A percentile compares a stretch with the other conserved stretches of the same genome.
These are phyloP conservation scores for Lolium multiflorum DNA, from an alignment of 176 grass and related monocot genomes.

Conservation along the genomic window DNA sequence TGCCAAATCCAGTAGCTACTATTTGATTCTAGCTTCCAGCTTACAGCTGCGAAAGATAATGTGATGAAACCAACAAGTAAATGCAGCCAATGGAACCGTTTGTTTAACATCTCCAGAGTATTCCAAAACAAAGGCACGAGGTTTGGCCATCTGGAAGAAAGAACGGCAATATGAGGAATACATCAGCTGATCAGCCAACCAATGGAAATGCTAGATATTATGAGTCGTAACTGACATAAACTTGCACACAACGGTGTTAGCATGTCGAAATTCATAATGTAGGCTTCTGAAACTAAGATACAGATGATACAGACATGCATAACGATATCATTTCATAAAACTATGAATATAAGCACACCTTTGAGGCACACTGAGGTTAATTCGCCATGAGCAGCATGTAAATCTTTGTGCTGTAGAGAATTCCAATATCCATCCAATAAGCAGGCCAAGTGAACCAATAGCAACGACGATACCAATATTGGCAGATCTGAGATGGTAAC, in stretches of 20 bases:
- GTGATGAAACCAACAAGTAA: slow-evolving; percentile 78
- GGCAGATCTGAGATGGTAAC: slow-evolving; percentile 60
- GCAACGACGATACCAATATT: slow-evolving; percentile 90
- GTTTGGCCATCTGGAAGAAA: slow-evolving; percentile 72
- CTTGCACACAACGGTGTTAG: background rate
- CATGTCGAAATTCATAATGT: slow-evolving; percentile 18
- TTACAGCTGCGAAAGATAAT: slow-evolving; percentile 75
- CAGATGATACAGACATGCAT: background rate
- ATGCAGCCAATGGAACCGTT: slow-evolving; percentile 77
- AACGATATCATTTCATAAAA: slow-evolving; percentile 3
- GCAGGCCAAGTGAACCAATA: slow-evolving; percentile 84
- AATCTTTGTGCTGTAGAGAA: slow-evolving; percentile 70
- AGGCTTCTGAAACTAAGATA: slow-evolving; percentile 24
- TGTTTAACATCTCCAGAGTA: slow-evolving; percentile 70
- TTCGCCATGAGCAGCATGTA: slow-evolving; percentile 55
- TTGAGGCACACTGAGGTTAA: slow-evolving; percentile 66
- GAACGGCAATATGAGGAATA: slow-evolving; percentile 33
- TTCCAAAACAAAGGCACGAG: slow-evolving; percentile 56
- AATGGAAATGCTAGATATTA: slow-evolving; percentile 25
- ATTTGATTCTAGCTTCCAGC: slow-evolving; percentile 93
- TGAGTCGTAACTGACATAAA: background rate
- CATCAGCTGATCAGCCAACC: slow-evolving; percentile 30
- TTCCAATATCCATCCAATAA: slow-evolving; percentile 88
- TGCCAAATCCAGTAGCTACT: slow-evolving; percentile 97
- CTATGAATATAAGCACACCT: slow-evolving; percentile 46